These are phyloP conservation scores for Flagelloscypha sp. DNA, from an alignment of 768 basidiomycete genomes.

Conservation along the genomic window DNA sequence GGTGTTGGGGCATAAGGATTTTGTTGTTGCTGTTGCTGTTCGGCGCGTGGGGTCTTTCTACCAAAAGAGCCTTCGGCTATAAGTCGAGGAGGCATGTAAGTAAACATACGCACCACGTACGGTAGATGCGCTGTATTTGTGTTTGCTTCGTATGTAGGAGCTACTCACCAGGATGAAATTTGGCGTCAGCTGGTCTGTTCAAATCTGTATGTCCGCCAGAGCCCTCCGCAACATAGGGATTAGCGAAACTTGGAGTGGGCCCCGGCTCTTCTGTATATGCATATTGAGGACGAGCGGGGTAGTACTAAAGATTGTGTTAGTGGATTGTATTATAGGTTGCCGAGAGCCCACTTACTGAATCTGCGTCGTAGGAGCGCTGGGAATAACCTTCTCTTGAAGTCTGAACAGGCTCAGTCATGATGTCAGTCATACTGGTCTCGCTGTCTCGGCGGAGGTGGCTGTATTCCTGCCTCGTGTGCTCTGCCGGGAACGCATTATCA, in stretches of 20 bases:
- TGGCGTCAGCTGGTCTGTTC: constrained; percentile 28
- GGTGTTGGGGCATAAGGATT: too few species aligned
- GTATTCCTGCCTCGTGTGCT: constrained; percentile 29
- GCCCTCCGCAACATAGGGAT: constrained; percentile 22
- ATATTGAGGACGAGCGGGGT: constrained; percentile 15
- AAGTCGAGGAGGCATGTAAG: constrained; percentile 1
- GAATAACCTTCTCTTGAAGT: constrained; percentile 36
- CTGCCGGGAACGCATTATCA: too few species aligned
- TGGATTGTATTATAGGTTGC: constrained; percentile 22
- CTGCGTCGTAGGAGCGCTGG: constrained; percentile 18
- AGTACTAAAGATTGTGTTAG: constrained; percentile 13
- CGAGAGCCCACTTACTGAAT: constrained; percentile 20
- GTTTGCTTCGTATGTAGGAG: constrained; percentile 17
- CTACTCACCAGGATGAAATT: constrained; percentile 43
- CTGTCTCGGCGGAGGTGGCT: constrained; percentile 50
- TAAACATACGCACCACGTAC: constrained; percentile 4
- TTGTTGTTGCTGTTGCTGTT: too few species aligned
- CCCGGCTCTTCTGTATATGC: constrained; percentile 32
- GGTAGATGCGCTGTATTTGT: constrained; percentile 17
- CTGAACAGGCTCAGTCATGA: constrained; percentile 41
- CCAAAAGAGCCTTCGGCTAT: constrained; percentile 36
- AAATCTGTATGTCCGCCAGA: constrained; percentile 17
- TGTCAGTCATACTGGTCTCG: constrained; percentile 44
- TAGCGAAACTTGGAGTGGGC: constrained; percentile 30
- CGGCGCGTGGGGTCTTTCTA: constrained; percentile 36